Percentiles rank a stretch among this genome's conserved stretches.
Evolutionary conservation across 2,329 filamentous ascomycete species (phyloP).

Genomic region (Aureobasidium sp.): DNA sequence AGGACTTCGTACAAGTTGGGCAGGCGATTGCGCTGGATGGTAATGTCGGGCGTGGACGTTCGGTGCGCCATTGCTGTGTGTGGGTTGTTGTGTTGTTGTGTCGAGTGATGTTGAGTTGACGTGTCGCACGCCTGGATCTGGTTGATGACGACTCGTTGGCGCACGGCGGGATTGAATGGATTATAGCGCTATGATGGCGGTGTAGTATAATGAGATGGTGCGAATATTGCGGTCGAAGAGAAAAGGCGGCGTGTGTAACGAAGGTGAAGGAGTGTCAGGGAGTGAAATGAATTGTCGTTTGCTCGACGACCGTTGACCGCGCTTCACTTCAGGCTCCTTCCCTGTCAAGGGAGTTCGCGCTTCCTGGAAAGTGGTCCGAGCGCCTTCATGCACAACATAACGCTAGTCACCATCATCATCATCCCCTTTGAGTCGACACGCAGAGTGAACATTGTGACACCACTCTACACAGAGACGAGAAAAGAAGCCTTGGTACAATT

Average conservation of each 20-base stretch:
- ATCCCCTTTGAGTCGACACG: neutral
- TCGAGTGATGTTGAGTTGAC: neutral
- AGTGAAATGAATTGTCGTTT: conserved; percentile 10
- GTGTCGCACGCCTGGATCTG: neutral
- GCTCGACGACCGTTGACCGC: neutral
- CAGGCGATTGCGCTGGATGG: conserved; percentile 60
- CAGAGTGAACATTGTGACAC: neutral
- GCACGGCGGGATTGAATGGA: neutral
- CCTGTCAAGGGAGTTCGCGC: neutral
- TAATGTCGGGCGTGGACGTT: neutral
- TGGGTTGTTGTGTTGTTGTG: neutral
- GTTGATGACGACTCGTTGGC: neutral
- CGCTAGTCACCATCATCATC: too few relatives aligned
- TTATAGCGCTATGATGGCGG: neutral
- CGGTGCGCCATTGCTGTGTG: neutral
- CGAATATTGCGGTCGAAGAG: neutral
- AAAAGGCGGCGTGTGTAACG: neutral
- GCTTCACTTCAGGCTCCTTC: neutral
- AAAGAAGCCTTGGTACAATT: neutral
- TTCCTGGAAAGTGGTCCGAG: neutral
- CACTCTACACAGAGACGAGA: neutral
- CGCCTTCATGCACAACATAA: neutral
- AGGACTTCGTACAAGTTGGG: conserved; percentile 94
- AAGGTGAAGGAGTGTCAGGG: neutral
- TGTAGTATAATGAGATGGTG: neutral